Evolutionary conservation across 768 basidiomycete genomes (phyloP).

Genomic region (Ramaria sp.): DNA sequence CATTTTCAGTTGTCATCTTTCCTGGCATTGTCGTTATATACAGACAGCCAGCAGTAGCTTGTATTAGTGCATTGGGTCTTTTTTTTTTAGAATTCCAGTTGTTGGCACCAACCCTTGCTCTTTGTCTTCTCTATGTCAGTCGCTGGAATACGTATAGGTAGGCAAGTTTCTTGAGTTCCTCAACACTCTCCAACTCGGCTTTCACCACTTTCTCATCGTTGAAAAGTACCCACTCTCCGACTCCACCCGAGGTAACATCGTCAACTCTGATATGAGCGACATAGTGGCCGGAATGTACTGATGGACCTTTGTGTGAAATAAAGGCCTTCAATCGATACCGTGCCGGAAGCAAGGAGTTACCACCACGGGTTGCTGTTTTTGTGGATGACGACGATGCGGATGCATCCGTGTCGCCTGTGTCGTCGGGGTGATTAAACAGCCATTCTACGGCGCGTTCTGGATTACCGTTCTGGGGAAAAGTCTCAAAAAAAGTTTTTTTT

Average conservation of each 20-base stretch:
- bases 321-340: slow-evolving; percentile 81
- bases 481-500: slow-evolving; percentile 9
- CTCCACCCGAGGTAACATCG: slow-evolving; percentile 9
- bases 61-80: no score
- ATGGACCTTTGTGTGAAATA: slow-evolving; percentile 94
- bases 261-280: slow-evolving; percentile 61
- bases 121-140: background rate
- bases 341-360: slow-evolving; percentile 57
- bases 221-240: slow-evolving; percentile 75
- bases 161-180: slow-evolving; percentile 70
- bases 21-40: background rate
- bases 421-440: slow-evolving; percentile 91
- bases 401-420: slow-evolving; percentile 50
- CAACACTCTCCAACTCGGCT: slow-evolving; percentile 75
- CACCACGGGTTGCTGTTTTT: slow-evolving; percentile 23
- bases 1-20: background rate
- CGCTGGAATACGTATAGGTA: slow-evolving; percentile 89
- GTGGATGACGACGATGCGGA: slow-evolving; percentile 15
- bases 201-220: slow-evolving; percentile 95
- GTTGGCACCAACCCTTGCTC: no score
- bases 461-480: slow-evolving; percentile 43
- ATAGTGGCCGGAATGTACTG: slow-evolving; percentile 91
- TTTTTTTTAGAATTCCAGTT: no score
- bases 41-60: no score
- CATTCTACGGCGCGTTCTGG: slow-evolving; percentile 88